Conservation (phyloP, 2,329 filamentous ascomycete genomes). For the Sordariomycetes sp. region DNA sequence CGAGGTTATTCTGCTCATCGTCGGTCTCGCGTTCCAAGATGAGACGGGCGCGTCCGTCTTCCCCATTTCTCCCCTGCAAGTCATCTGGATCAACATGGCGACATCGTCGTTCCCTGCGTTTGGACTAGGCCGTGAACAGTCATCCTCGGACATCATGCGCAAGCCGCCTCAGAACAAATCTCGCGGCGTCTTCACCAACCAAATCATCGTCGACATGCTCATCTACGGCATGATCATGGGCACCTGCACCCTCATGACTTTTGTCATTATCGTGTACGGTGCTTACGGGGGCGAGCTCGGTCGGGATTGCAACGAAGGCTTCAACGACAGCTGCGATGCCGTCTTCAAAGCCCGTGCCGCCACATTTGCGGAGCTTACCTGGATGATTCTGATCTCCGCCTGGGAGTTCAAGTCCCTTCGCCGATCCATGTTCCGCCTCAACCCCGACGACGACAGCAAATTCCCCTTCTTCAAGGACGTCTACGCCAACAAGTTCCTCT, state of each 20-base stretch:
- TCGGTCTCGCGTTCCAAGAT: constrained; percentile 78
- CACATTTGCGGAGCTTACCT: constrained; percentile 65
- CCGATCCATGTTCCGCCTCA: constrained; percentile 61
- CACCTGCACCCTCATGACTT: constrained; percentile 54
- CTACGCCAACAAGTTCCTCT: constrained; percentile 61
- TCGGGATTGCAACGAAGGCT: constrained; percentile 51
- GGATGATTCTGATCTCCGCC: constrained; percentile 63
- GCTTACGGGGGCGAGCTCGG: constrained; percentile 48
- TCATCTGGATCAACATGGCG: constrained; percentile 92
- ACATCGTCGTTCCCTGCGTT: constrained; percentile 84
- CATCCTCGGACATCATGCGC: constrained; percentile 67
- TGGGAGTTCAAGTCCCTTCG: constrained; percentile 72
- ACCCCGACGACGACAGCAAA: constrained; percentile 38
- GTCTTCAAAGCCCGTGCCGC: constrained; percentile 65
- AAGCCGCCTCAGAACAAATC: constrained; percentile 65
- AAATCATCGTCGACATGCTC: constrained; percentile 71
- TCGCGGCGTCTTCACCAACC: constrained; percentile 65
- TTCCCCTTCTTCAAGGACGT: constrained; percentile 53
- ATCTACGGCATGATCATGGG: constrained; percentile 76
- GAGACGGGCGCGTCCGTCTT: constrained; percentile 65
- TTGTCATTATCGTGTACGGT: constrained; percentile 55
- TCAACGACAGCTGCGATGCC: constrained; percentile 43
- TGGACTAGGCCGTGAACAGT: constrained; percentile 72
- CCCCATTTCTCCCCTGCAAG: constrained; percentile 75
- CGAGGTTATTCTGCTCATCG: constrained; percentile 71